Percentiles rank a stretch among this genome's conserved stretches.
phyloP scores from a whole-genome alignment of 805 yeast genomes.

The Starmerella etchellsii region DNA sequence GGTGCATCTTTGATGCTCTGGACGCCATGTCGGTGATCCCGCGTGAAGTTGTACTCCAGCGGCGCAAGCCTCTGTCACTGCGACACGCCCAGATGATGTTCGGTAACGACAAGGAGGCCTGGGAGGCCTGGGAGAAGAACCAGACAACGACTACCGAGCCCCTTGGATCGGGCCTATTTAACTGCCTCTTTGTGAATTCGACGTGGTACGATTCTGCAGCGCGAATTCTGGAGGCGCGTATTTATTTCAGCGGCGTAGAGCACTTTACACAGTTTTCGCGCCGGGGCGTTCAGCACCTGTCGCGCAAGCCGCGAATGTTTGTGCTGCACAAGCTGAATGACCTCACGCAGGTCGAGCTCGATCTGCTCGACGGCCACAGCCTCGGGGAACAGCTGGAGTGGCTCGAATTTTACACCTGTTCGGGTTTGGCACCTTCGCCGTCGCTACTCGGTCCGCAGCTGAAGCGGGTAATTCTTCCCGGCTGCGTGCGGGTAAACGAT shows the following conservation, averaged over 20 bases:
- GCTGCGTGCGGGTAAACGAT: constrained; percentile 52
- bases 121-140: constrained; percentile 31
- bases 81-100: constrained; percentile 58
- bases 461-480: constrained; percentile 49
- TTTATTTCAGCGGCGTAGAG: constrained; percentile 40
- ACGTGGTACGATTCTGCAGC: constrained; percentile 48
- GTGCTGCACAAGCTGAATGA: constrained; percentile 54
- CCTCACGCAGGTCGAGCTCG: constrained; percentile 42
- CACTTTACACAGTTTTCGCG: constrained; percentile 35
- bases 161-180: constrained; percentile 33
- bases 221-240: constrained; percentile 41
- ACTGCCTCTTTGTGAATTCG: constrained; percentile 57
- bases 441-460: constrained; percentile 35
- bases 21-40: constrained; percentile 48
- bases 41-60: constrained; percentile 42
- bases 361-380: constrained; percentile 32
- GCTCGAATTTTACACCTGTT: constrained; percentile 78
- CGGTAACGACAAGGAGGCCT: constrained; percentile 40
- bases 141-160: constrained; percentile 11
- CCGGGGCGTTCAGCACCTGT: constrained; percentile 14
- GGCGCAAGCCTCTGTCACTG: constrained; percentile 57
- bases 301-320: constrained; percentile 31
- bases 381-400: constrained; percentile 41
- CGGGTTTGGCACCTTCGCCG: constrained; percentile 47
- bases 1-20: constrained; percentile 46